Evolutionary conservation across 306 rosid genomes (phyloP).

Genomic region (Purshia tridentata): DNA sequence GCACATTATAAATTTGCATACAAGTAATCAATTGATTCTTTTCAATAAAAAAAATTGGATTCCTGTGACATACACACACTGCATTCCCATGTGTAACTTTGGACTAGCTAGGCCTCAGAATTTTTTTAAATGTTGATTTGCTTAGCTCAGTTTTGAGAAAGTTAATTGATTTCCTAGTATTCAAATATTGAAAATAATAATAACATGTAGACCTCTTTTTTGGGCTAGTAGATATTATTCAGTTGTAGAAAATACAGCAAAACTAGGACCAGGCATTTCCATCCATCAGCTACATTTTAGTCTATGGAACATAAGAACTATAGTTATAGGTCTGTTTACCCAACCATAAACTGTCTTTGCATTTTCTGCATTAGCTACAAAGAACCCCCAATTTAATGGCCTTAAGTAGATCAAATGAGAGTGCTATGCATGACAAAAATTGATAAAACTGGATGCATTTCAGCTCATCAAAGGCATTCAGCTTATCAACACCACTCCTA

Average conservation of each 20-base stretch:
- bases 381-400: no score
- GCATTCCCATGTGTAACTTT: no score
- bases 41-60: no score
- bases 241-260: not conserved
- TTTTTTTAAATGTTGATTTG: no score
- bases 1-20: no score
- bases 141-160: no score
- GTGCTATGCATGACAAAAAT: not conserved
- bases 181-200: not conserved
- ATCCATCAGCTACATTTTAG: not conserved
- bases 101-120: no score
- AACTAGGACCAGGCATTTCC: conserved; percentile 4
- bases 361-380: not conserved
- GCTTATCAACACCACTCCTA: not conserved
- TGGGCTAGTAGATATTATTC: not conserved
- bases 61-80: no score
- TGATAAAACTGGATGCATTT: not conserved
- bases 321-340: not conserved
- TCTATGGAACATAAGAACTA: not conserved
- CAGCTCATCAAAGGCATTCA: not conserved
- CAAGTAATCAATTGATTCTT: no score
- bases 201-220: not conserved
- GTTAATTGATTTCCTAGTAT: not conserved
- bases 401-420: not conserved
- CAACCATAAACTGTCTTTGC: not conserved